Percentiles rank a stretch among this genome's conserved stretches.
Conservation (phyloP, 1,284 basidiomycete genomes). For the Sphagnurus paluster region DNA sequence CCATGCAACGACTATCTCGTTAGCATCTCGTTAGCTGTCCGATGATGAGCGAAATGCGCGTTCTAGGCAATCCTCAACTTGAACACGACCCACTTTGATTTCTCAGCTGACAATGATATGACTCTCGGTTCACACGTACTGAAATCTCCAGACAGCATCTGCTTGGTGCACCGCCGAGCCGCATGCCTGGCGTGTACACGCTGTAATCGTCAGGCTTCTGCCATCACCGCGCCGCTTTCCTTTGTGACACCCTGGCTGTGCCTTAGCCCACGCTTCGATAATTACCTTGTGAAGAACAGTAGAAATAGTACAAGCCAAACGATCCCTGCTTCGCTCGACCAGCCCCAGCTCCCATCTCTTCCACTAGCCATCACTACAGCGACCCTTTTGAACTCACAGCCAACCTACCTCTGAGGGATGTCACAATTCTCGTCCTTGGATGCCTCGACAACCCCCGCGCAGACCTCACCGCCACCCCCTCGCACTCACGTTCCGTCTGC, state of each 20-base stretch:
- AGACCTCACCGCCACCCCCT: slow-evolving; percentile 1
- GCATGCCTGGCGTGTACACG: slow-evolving; percentile 17
- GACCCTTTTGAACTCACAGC: slow-evolving; percentile 2
- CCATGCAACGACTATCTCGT: background rate
- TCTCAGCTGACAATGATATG: background rate
- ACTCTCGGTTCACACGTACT: too few species aligned
- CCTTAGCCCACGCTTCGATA: slow-evolving; percentile 15
- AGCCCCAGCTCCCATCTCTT: slow-evolving; percentile 2
- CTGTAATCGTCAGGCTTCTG: slow-evolving; percentile 12
- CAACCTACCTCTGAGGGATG: slow-evolving; percentile 6
- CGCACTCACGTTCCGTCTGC: slow-evolving; percentile 7
- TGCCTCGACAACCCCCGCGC: background rate
- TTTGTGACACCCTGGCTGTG: slow-evolving; percentile 12
- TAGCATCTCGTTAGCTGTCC: slow-evolving; percentile 1
- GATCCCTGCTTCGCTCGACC: slow-evolving; percentile 6
- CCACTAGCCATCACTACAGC: slow-evolving; percentile 2
- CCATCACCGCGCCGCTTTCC: slow-evolving; percentile 10
- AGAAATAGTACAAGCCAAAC: slow-evolving; percentile 14
- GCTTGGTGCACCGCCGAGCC: slow-evolving; percentile 17
- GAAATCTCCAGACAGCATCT: background rate
- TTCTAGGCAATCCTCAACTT: background rate
- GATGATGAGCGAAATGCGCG: background rate
- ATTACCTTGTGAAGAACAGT: slow-evolving; percentile 10
- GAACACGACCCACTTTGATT: slow-evolving; percentile 1
- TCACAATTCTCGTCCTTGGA: slow-evolving; percentile 1